phyloP scores from a whole-genome alignment of 306 rosid species.

The Coriaria nepalensis region DNA sequence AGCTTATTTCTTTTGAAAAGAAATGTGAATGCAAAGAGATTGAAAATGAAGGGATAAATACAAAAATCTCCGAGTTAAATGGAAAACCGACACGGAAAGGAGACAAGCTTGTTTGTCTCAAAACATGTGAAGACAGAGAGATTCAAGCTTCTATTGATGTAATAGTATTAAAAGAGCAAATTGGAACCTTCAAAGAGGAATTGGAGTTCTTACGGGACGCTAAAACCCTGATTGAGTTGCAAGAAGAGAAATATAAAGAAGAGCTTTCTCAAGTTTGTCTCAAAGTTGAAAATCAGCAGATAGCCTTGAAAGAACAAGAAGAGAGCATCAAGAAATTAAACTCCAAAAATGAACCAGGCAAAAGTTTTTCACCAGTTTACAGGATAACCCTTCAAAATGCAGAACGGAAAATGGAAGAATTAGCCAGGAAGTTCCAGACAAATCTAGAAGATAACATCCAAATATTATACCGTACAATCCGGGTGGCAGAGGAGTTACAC shows the following conservation, averaged over 20 bases:
- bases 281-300: constrained; percentile 29
- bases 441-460: constrained; percentile 44
- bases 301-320: constrained; percentile 21
- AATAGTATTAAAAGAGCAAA: constrained; percentile 16
- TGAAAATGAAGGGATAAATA: constrained; percentile 4
- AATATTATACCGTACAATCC: constrained; percentile 42
- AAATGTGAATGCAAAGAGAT: no score
- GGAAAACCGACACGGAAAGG: constrained; percentile 20
- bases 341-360: constrained; percentile 13
- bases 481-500: constrained; percentile 57
- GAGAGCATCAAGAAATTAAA: constrained; percentile 15
- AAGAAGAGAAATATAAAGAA: constrained; percentile 20
- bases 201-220: constrained; percentile 26
- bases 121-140: constrained; percentile 7
- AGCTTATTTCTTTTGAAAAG: no score
- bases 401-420: constrained; percentile 50
- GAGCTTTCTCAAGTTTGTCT: constrained; percentile 20
- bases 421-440: constrained; percentile 29
- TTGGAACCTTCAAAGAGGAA: constrained; percentile 22
- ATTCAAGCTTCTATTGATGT: constrained; percentile 25
- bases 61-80: constrained; percentile 8
- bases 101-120: constrained; percentile 19
- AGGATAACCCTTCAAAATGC: constrained; percentile 14
- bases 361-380: constrained; percentile 9
- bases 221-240: constrained; percentile 33